Conservation (phyloP, 140 eudicot genomes). For the Erigeron philadelphicus region DNA sequence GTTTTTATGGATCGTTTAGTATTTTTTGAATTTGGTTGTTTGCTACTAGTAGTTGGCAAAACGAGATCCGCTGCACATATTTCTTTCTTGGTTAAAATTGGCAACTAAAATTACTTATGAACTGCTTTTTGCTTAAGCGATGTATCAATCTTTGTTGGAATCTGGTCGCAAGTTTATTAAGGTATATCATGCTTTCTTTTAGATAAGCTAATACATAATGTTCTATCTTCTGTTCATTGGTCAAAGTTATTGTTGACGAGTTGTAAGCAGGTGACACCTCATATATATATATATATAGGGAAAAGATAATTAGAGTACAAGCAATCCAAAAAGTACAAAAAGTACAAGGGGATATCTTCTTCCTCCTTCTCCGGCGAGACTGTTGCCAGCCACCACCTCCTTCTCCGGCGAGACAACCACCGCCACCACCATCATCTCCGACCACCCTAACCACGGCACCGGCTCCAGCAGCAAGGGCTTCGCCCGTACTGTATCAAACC, state of each 20-base stretch:
- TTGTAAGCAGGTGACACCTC: not conserved
- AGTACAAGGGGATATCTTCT: too few species aligned
- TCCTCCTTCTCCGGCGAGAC: too few species aligned
- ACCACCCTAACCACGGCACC: too few species aligned
- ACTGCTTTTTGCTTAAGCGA: not conserved
- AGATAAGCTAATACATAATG: not conserved
- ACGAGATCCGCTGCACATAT: not conserved
- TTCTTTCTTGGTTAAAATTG: not conserved
- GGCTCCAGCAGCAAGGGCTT: too few species aligned
- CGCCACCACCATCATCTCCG: too few species aligned
- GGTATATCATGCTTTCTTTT: not conserved
- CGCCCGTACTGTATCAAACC: too few species aligned
- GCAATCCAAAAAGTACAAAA: too few species aligned
- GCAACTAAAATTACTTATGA: not conserved
- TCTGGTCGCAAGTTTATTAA: not conserved
- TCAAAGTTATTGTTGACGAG: not conserved
- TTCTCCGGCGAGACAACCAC: too few species aligned
- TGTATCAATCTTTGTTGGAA: not conserved
- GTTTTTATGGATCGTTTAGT: not conserved
- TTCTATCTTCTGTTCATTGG: not conserved
- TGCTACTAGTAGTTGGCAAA: conserved; percentile 5
- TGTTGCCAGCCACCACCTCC: too few species aligned
- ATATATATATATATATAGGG: too few species aligned
- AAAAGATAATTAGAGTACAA: too few species aligned
- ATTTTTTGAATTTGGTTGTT: not conserved